phyloP scores from a whole-genome alignment of 495 filamentous ascomycete species.

The Tuber melanosporum region DNA sequence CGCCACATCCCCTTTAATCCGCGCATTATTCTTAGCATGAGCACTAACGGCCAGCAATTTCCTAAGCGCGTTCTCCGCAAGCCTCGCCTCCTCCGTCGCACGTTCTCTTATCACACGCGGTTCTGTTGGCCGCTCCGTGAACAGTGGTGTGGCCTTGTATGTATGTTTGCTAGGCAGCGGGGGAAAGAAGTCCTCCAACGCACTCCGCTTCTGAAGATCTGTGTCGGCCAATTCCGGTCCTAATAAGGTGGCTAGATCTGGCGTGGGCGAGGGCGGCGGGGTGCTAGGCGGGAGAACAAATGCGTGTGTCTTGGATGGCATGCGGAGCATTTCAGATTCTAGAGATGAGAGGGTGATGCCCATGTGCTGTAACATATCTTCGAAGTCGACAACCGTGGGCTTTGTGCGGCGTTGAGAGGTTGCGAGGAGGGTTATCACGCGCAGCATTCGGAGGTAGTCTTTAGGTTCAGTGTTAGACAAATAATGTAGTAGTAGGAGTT shows the following conservation, averaged over 20 bases:
- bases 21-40: constrained; percentile 39
- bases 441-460: constrained; percentile 49
- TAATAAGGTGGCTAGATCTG: constrained; percentile 44
- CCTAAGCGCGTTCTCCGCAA: constrained; percentile 67
- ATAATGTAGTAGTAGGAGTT: constrained; percentile 27
- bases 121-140: constrained; percentile 59
- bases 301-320: constrained; percentile 37
- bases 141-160: constrained; percentile 61
- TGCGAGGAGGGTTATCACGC: constrained; percentile 57
- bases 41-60: constrained; percentile 52
- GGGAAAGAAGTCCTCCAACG: constrained; percentile 64
- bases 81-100: constrained; percentile 64
- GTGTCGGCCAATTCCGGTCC: constrained; percentile 49
- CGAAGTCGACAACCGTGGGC: constrained; percentile 63
- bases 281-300: constrained; percentile 43
- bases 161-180: constrained; percentile 67
- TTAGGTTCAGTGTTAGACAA: constrained; percentile 23
- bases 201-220: constrained; percentile 47
- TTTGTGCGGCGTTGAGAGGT: constrained; percentile 53
- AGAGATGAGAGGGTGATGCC: constrained; percentile 47
- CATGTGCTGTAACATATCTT: constrained; percentile 52
- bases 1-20: constrained; percentile 41
- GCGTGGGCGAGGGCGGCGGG: constrained; percentile 47
- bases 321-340: constrained; percentile 36
- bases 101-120: constrained; percentile 64